Conservation (phyloP, 345 rosid genomes). For the Eutrema yunnanense region DNA sequence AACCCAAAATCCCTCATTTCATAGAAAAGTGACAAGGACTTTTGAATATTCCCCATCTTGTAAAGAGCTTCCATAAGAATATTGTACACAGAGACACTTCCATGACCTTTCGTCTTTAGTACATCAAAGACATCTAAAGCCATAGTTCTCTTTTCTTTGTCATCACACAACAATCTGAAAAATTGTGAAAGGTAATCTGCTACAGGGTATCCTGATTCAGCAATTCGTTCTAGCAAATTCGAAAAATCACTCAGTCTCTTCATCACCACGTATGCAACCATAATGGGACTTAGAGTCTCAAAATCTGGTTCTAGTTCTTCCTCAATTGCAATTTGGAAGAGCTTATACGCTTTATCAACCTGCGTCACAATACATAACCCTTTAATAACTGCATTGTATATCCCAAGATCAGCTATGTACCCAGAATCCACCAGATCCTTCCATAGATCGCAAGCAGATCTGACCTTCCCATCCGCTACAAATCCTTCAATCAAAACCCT, state of each 20-base stretch:
- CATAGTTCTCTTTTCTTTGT: slow-evolving; percentile 37
- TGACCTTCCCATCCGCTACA: slow-evolving; percentile 58
- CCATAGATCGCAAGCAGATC: slow-evolving; percentile 61
- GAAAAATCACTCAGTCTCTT: slow-evolving; percentile 45
- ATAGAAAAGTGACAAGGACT: slow-evolving; percentile 50
- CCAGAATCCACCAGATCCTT: slow-evolving; percentile 84
- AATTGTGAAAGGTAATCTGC: slow-evolving; percentile 48
- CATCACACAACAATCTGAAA: slow-evolving; percentile 49
- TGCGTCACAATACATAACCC: slow-evolving; percentile 58
- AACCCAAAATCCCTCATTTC: slow-evolving; percentile 48
- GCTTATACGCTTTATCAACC: slow-evolving; percentile 73
- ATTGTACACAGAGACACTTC: slow-evolving; percentile 50
- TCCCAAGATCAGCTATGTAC: slow-evolving; percentile 73
- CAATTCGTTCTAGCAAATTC: slow-evolving; percentile 51
- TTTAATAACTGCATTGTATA: slow-evolving; percentile 69
- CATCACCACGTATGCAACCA: slow-evolving; percentile 57
- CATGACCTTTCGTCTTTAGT: slow-evolving; percentile 56
- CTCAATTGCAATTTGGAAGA: slow-evolving; percentile 43
- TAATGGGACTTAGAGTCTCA: slow-evolving; percentile 61
- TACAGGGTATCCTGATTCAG: slow-evolving; percentile 47
- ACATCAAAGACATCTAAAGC: slow-evolving; percentile 60
- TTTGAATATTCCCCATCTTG: slow-evolving; percentile 45
- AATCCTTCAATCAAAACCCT: slow-evolving; percentile 63
- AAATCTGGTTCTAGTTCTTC: slow-evolving; percentile 73
- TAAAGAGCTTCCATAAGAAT: slow-evolving; percentile 57